phyloP scores from a whole-genome alignment of 192 early-diverging fungal genomes.

The Glomus cerebriforme region DNA sequence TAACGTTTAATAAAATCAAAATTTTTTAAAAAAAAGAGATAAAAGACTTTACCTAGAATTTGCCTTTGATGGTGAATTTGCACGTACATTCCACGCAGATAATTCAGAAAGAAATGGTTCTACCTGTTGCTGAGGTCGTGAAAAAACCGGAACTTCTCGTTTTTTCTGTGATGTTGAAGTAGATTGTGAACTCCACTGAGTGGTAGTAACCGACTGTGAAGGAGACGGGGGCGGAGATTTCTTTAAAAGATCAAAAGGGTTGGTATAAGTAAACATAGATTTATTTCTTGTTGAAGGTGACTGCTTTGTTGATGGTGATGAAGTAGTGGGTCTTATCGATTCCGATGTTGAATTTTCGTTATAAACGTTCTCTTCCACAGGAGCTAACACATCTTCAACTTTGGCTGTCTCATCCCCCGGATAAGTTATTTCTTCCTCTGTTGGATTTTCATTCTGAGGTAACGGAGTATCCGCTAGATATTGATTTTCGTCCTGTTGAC shows the following conservation, averaged over 20 bases:
- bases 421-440: conserved; percentile 1
- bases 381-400: not conserved
- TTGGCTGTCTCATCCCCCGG: conserved; percentile 1
- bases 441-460: not conserved
- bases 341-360: conserved; percentile 9
- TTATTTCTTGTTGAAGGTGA: conserved; percentile 36
- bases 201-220: not conserved
- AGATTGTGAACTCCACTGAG: not conserved
- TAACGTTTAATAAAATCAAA: not conserved
- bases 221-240: conserved; percentile 16
- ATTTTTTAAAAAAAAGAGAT: not conserved
- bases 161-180: conserved; percentile 17
- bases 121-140: not conserved
- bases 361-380: conserved; percentile 16
- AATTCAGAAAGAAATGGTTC: conserved; percentile 19
- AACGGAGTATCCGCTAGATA: not conserved
- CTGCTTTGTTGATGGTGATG: conserved; percentile 35
- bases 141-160: not conserved
- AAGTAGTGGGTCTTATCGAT: conserved; percentile 18
- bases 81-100: conserved; percentile 31
- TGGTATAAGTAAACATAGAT: conserved; percentile 47
- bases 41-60: not conserved
- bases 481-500: conserved; percentile 16
- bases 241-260: conserved; percentile 49
- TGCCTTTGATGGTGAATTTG: not conserved